These are phyloP conservation scores for Sequoiadendron giganteum DNA, from an alignment of 75 land plant species.

Conservation along the genomic window DNA sequence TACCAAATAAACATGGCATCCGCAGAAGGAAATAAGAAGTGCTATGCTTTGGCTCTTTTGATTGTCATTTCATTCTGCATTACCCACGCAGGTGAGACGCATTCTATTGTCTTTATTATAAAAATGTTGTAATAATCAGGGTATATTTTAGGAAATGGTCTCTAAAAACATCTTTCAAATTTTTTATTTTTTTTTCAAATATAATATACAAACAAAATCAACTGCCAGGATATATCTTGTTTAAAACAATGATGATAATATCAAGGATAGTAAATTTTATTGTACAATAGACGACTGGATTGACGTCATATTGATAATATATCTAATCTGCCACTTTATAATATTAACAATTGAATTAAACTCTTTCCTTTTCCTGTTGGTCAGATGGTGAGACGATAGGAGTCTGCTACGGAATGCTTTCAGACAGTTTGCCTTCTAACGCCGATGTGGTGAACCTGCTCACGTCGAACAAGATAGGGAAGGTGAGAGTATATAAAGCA, in stretches of 20 bases:
- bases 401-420: background rate
- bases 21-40: background rate
- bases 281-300: too few relatives aligned
- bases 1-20: background rate
- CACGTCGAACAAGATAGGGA: too few relatives aligned
- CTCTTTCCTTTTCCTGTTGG: background rate
- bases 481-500: too few relatives aligned
- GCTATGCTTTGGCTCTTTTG: background rate
- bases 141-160: too few relatives aligned
- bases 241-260: too few relatives aligned
- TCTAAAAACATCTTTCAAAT: background rate
- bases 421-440: too few relatives aligned
- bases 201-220: background rate
- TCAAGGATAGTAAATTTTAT: too few relatives aligned
- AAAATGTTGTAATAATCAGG: background rate
- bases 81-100: background rate
- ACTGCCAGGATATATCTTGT: too few relatives aligned
- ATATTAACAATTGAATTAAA: background rate
- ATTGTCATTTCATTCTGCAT: background rate
- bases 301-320: background rate
- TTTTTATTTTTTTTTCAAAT: too few relatives aligned
- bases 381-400: conserved; percentile 28
- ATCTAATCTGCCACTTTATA: background rate
- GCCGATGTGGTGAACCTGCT: too few relatives aligned
- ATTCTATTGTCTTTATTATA: background rate